Percentiles rank a stretch among this genome's conserved stretches.
Conservation (phyloP, 2,329 filamentous ascomycete genomes). For the Colletotrichum sp. region DNA sequence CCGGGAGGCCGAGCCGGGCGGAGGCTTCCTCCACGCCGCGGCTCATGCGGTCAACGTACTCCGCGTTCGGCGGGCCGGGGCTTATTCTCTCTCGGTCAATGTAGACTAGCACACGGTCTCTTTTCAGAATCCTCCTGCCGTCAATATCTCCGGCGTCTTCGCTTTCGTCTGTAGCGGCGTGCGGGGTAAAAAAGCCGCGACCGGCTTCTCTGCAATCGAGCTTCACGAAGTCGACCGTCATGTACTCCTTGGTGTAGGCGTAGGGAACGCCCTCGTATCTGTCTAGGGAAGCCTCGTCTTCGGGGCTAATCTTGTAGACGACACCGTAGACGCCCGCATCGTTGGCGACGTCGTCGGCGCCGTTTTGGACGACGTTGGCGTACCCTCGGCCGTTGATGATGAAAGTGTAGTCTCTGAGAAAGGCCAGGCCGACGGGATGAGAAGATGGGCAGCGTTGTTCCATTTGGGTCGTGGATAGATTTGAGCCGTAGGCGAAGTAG, state of each 20-base stretch:
- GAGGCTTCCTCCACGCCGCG: constrained; percentile 64
- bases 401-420: constrained; percentile 64
- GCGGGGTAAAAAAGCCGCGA: background rate
- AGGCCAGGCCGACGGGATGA: constrained; percentile 60
- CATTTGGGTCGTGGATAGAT: constrained; percentile 73
- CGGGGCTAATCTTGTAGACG: constrained; percentile 54
- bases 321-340: constrained; percentile 59
- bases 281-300: constrained; percentile 60
- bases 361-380: constrained; percentile 63
- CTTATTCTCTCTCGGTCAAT: constrained; percentile 52
- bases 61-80: constrained; percentile 49
- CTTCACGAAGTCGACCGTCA: constrained; percentile 42
- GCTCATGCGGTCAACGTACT: constrained; percentile 71
- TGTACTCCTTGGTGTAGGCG: constrained; percentile 63
- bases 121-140: background rate
- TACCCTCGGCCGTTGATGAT: constrained; percentile 72
- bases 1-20: constrained; percentile 56
- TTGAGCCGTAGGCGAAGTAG: constrained; percentile 77
- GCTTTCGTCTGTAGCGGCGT: background rate
- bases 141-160: background rate
- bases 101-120: constrained; percentile 59
- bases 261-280: constrained; percentile 66
- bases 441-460: constrained; percentile 62
- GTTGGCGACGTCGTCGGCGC: background rate
- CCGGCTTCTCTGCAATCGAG: background rate